Base-by-base conservation (phyloP, 1,139 yeast species). In the Lodderomyces elongisporus region DNA sequence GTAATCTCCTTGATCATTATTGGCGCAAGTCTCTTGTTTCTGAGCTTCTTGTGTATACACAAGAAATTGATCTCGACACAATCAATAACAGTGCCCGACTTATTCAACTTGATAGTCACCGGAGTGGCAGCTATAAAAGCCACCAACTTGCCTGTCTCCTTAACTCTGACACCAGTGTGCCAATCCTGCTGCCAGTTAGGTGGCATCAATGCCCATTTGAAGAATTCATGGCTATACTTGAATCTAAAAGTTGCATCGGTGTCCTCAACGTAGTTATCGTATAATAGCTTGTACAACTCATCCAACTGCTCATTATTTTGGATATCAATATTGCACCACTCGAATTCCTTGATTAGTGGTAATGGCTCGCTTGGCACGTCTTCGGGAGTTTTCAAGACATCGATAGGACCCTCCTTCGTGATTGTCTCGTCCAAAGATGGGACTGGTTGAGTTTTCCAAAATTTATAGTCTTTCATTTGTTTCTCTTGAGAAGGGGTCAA, bases 361-460 rank as follows among this genome's bases (percentile, higher is more conserved):
- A 75, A 69, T 5, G 97, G 95, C 10, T 65, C 62, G 31, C 67
- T 72, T 3, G 89, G 76, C 21, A 91, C 74, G 39, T 88, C 89
- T 3, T 60, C 83, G 2, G 89, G 79, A 0, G 77, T 77, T 52
- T 85, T 85, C 4, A 47, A 37, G 26, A 50, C 44, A 45, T 88
- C 94, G 47, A 91, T 87, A 13, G 95, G 94, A 0, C 97, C 97
- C 49, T 88, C 96, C 14, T 65, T 51, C 9, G 65, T 70, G 31
- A 85, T 67, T 18, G 27, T 5, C 49, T 80, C 91, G 52, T 83
- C 84, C 42, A 88, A 79, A 17, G 70, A 67, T 4, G 89, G 75
- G 14, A 93, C 98, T 0, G 98, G 98, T 58, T 91, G 99, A 5
- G 98, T 93, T 53, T 84, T 85, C 99, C 99, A 91, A 60, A 91